phyloP scores from a whole-genome alignment of 106 monocot genomes.

The Dendrobium huoshanense region DNA sequence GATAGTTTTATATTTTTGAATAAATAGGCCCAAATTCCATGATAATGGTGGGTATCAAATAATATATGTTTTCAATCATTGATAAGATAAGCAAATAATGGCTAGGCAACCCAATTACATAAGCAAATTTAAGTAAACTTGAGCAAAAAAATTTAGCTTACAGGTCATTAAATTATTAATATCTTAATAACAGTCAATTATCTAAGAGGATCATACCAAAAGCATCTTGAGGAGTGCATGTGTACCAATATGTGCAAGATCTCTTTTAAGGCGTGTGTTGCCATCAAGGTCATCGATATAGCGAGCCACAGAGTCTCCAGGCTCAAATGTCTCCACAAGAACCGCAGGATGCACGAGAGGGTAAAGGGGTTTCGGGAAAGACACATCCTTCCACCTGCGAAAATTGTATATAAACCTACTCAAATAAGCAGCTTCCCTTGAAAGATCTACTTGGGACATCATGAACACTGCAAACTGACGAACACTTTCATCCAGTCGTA shows the following conservation, averaged over 20 bases:
- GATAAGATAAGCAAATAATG: not conserved
- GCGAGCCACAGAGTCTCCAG: constrained; percentile 46
- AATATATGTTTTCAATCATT: not conserved
- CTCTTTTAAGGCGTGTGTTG: constrained; percentile 40
- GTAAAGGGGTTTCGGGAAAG: constrained; percentile 64
- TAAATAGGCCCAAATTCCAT: not conserved
- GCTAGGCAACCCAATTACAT: too few species aligned
- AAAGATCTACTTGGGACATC: constrained; percentile 74
- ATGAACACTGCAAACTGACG: constrained; percentile 64
- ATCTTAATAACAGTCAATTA: not conserved
- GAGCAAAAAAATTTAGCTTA: not conserved
- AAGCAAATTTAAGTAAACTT: not conserved
- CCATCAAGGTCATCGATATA: constrained; percentile 51
- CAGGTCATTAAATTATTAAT: not conserved
- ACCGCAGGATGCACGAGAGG: constrained; percentile 74
- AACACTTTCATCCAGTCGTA: constrained; percentile 69
- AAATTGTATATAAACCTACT: constrained; percentile 74
- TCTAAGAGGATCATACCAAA: constrained; percentile 31
- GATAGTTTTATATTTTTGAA: not conserved
- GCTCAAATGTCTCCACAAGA: constrained; percentile 66
- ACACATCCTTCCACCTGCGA: constrained; percentile 58
- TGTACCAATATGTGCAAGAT: constrained; percentile 67
- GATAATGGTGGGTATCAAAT: not conserved
- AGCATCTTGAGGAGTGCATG: constrained; percentile 78
- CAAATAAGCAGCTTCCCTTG: constrained; percentile 63